Evolutionary conservation across 1,284 basidiomycete species (phyloP).

Genomic region (Cutaneotrichosporon sp.): DNA sequence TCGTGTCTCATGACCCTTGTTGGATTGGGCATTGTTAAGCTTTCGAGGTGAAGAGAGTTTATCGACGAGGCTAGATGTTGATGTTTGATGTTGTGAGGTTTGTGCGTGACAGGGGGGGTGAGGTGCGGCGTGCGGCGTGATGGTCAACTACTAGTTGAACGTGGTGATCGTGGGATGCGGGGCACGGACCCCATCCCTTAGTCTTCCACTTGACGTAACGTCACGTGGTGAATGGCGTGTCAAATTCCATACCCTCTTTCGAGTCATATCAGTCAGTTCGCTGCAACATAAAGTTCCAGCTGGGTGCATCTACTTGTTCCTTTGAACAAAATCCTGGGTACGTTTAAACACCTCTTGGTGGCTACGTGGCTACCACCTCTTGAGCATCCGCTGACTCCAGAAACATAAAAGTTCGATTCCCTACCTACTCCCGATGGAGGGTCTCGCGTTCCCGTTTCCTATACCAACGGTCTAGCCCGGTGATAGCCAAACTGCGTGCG

Average conservation of each 20-base stretch:
- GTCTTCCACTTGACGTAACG: not conserved
- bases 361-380: not conserved
- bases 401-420: constrained; percentile 54
- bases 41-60: not conserved
- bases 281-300: not conserved
- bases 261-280: not conserved
- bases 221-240: not conserved
- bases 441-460: constrained; percentile 54
- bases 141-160: not conserved
- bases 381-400: constrained; percentile 20
- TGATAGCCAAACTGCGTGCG: constrained; percentile 42
- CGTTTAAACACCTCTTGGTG: not conserved
- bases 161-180: not conserved
- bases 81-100: not conserved
- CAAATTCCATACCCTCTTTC: not conserved
- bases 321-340: constrained; percentile 1
- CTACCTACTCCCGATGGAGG: constrained; percentile 47
- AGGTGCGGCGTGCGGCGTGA: no score
- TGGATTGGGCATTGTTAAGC: not conserved
- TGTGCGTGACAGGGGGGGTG: not conserved
- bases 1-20: constrained; percentile 14
- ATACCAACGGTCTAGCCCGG: constrained; percentile 39
- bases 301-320: not conserved
- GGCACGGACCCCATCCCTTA: not conserved
- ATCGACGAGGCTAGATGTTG: not conserved